These are phyloP conservation scores for Tolypocladium inflatum DNA, from an alignment of 2,329 filamentous ascomycete species.

Conservation along the genomic window DNA sequence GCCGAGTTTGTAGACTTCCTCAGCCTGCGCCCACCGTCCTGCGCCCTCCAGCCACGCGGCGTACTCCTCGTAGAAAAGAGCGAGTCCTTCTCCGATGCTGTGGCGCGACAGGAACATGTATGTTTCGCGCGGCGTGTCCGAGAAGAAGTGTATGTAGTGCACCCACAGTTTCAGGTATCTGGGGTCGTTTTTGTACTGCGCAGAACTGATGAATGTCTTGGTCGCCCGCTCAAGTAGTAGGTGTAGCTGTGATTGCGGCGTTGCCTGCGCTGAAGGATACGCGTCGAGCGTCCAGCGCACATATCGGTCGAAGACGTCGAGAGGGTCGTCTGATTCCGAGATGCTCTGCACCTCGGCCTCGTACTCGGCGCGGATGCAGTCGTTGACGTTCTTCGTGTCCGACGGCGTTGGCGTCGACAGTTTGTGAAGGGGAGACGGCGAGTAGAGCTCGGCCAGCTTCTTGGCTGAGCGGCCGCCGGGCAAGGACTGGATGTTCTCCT, in stretches of 20 bases:
- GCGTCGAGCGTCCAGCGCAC: slow-evolving; percentile 94
- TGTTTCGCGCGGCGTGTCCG: slow-evolving; percentile 84
- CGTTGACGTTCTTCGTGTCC: slow-evolving; percentile 68
- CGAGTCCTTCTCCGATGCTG: slow-evolving; percentile 74
- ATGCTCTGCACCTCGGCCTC: slow-evolving; percentile 73
- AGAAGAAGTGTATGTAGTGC: slow-evolving; percentile 86
- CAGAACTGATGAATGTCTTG: slow-evolving; percentile 73
- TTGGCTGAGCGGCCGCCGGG: slow-evolving; percentile 81
- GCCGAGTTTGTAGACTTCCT: slow-evolving; percentile 86
- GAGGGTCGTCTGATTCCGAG: slow-evolving; percentile 83
- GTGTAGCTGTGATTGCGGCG: slow-evolving; percentile 80
- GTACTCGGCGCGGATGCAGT: slow-evolving; percentile 71
- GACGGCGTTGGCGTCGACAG: slow-evolving; percentile 55
- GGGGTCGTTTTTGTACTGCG: slow-evolving; percentile 91
- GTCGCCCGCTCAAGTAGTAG: slow-evolving; percentile 87
- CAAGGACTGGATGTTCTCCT: slow-evolving; percentile 94
- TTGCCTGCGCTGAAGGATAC: slow-evolving; percentile 89
- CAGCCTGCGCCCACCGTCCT: slow-evolving; percentile 78
- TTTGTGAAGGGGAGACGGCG: slow-evolving; percentile 52
- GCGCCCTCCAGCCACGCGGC: slow-evolving; percentile 83
- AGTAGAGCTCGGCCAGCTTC: slow-evolving; percentile 76
- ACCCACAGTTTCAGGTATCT: slow-evolving; percentile 91
- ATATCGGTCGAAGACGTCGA: slow-evolving; percentile 93
- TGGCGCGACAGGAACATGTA: slow-evolving; percentile 89
- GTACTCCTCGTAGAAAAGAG: slow-evolving; percentile 95